phyloP scores from a whole-genome alignment of 2,329 filamentous ascomycete genomes.

The Aspergillus aculeatinus region DNA sequence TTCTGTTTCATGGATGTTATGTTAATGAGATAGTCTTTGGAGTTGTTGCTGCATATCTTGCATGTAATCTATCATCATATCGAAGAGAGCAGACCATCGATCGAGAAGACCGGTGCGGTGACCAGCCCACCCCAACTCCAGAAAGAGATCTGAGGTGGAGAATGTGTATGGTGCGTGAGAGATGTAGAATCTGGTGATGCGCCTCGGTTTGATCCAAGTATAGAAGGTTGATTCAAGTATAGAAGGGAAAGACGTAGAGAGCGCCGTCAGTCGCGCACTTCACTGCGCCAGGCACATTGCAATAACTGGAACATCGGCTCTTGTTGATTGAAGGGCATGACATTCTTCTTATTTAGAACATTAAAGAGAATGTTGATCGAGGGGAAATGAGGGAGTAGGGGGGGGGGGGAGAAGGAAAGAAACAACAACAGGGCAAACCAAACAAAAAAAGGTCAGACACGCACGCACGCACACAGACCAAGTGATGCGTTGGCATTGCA shows the following conservation, averaged over 20 bases:
- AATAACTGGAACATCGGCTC: neutral
- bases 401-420: neutral
- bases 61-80: neutral
- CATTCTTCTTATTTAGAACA: neutral
- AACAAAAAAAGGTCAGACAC: constrained; percentile 6
- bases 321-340: neutral
- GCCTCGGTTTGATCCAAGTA: no score
- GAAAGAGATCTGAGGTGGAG: neutral
- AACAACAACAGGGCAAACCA: constrained; percentile 4
- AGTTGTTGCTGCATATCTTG: neutral
- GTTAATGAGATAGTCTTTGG: neutral
- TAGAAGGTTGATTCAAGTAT: no score
- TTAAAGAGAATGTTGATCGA: neutral
- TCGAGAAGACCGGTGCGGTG: neutral
- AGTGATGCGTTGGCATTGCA: constrained; percentile 33
- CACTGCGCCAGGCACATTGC: no score
- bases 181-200: neutral
- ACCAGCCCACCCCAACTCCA: neutral
- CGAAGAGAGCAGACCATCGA: neutral
- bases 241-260: no score
- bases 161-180: neutral
- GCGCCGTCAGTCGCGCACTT: no score
- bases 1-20: constrained; percentile 5
- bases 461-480: constrained; percentile 25
- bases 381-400: neutral